These are phyloP conservation scores for Fusarium poae DNA, from an alignment of 2,329 filamentous ascomycete species.

Conservation along the genomic window DNA sequence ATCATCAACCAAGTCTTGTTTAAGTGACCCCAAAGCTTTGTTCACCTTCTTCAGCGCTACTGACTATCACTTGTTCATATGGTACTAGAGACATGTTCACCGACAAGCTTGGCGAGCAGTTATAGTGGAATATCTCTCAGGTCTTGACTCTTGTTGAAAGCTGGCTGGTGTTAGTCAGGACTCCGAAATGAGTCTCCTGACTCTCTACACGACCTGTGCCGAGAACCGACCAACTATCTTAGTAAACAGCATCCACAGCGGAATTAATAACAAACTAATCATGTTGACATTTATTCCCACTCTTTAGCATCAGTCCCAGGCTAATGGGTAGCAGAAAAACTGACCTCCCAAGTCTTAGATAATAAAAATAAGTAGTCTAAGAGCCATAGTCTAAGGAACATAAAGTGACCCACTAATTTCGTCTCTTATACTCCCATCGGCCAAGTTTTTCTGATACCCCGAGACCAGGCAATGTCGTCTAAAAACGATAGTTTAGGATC, in stretches of 20 bases:
- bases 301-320: neutral
- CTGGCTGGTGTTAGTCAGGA: neutral
- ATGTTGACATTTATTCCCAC: constrained; percentile 4
- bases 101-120: neutral
- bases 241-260: constrained; percentile 2
- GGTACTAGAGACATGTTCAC: neutral
- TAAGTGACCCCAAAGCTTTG: constrained; percentile 7
- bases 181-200: constrained; percentile 2
- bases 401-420: no score
- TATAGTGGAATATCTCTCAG: neutral
- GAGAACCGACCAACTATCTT: neutral
- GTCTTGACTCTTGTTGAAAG: neutral
- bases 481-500: neutral
- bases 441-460: no score
- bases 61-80: neutral
- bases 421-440: no score
- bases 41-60: constrained; percentile 10
- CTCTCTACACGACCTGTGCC: neutral
- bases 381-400: no score
- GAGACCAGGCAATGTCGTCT: neutral
- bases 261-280: neutral
- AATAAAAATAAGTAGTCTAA: no score
- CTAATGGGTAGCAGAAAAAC: no score
- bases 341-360: no score
- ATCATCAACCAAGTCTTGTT: constrained; percentile 1